Conservation (phyloP, 371 early-diverging fungal species). For the Fennellomyces sp. region DNA sequence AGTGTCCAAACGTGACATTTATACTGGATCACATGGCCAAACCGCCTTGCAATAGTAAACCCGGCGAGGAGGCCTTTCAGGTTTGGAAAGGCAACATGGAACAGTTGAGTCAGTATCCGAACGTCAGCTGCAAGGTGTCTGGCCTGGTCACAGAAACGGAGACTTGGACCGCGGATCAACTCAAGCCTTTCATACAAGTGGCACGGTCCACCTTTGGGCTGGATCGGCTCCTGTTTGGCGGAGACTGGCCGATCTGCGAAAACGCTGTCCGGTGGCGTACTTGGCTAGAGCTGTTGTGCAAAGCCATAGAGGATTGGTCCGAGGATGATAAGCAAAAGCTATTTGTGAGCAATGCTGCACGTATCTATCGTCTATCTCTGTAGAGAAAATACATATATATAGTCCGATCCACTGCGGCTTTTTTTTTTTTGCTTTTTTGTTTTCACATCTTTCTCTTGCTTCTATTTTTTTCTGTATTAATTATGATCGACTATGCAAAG, state of each 20-base stretch:
- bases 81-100: slow-evolving; percentile 32
- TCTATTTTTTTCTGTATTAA: neutral
- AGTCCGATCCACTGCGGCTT: too few species aligned
- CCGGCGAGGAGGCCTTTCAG: slow-evolving; percentile 30
- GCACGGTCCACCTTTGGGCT: slow-evolving; percentile 38
- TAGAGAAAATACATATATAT: too few species aligned
- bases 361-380: slow-evolving; percentile 18
- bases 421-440: neutral
- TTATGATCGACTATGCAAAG: neutral
- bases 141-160: slow-evolving; percentile 41
- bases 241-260: slow-evolving; percentile 47
- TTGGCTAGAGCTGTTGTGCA: slow-evolving; percentile 34
- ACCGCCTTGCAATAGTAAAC: slow-evolving; percentile 41
- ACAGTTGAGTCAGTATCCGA: slow-evolving; percentile 18
- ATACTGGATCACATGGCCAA: slow-evolving; percentile 54
- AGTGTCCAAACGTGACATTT: slow-evolving; percentile 44
- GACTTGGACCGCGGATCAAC: slow-evolving; percentile 13
- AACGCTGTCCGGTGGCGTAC: slow-evolving; percentile 24
- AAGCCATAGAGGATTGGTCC: slow-evolving; percentile 30
- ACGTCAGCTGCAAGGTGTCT: slow-evolving; percentile 46
- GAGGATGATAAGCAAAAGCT: slow-evolving; percentile 34
- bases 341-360: slow-evolving; percentile 40
- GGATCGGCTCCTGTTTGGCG: slow-evolving; percentile 48
- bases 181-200: slow-evolving; percentile 39
- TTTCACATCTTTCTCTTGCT: neutral